These are phyloP conservation scores for Marchantia polymorpha DNA, from an alignment of 225 moss, liverwort and hornwort species.

Conservation along the genomic window DNA sequence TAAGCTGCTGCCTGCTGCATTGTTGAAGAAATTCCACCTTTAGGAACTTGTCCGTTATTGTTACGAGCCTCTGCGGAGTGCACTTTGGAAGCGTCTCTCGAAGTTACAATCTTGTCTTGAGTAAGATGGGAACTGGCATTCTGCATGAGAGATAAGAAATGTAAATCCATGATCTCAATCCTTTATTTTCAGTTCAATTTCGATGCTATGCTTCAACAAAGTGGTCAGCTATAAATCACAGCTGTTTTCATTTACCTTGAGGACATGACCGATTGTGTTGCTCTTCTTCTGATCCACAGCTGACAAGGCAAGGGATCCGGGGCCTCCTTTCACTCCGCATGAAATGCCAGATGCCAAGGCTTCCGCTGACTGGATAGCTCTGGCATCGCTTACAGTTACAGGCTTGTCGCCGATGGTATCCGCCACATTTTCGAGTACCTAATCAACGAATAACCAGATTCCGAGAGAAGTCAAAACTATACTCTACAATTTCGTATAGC, in stretches of 20 bases:
- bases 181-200: neutral
- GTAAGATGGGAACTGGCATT: neutral
- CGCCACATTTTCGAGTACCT: constrained; percentile 4
- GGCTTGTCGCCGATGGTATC: constrained; percentile 13
- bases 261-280: constrained; percentile 1
- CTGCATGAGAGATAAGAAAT: neutral
- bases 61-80: constrained; percentile 16
- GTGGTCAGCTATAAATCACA: neutral
- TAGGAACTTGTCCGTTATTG: neutral
- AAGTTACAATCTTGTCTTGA: constrained; percentile 6
- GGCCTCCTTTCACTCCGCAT: constrained; percentile 5
- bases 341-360: constrained; percentile 3
- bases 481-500: no score
- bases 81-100: constrained; percentile 1
- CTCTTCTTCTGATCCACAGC: neutral
- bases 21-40: constrained; percentile 11
- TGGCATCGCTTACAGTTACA: constrained; percentile 14
- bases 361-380: constrained; percentile 21
- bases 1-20: constrained; percentile 12
- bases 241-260: neutral
- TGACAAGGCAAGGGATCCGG: neutral
- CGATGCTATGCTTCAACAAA: neutral
- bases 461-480: no score
- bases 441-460: no score
- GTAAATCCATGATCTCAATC: no score